Percentiles rank a stretch among this genome's conserved stretches.
phyloP scores from a whole-genome alignment of 805 yeast species.

The Maudiozyma serrabonitensis region DNA sequence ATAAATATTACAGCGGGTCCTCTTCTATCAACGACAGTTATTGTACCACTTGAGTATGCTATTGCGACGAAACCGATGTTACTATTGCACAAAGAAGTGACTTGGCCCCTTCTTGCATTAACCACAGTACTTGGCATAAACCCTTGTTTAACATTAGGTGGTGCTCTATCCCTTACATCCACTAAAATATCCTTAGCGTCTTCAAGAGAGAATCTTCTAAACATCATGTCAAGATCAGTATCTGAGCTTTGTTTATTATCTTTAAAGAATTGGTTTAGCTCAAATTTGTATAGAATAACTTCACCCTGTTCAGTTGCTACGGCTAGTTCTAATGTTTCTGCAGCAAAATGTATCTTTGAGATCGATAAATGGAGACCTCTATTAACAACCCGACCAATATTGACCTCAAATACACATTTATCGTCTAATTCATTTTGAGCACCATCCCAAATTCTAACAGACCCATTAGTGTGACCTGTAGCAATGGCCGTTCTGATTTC shows the following conservation, averaged over 20 bases:
- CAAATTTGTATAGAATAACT: conserved; percentile 65
- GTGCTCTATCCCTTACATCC: conserved; percentile 47
- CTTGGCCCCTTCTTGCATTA: conserved; percentile 37
- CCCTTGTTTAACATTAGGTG: conserved; percentile 43
- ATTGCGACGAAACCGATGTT: conserved; percentile 77
- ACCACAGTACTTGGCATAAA: conserved; percentile 47
- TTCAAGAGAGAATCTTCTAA: conserved; percentile 20
- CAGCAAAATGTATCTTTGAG: conserved; percentile 58
- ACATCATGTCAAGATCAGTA: conserved; percentile 14
- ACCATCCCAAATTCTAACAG: conserved; percentile 75
- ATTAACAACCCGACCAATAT: conserved; percentile 41
- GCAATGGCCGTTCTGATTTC: conserved; percentile 53
- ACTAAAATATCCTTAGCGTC: conserved; percentile 23
- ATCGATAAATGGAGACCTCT: conserved; percentile 40
- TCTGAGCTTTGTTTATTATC: conserved; percentile 18
- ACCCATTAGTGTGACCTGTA: conserved; percentile 82
- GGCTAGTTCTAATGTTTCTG: conserved; percentile 66
- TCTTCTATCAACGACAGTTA: conserved; percentile 68
- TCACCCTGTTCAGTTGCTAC: conserved; percentile 63
- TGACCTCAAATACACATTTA: conserved; percentile 48
- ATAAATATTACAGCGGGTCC: conserved; percentile 62
- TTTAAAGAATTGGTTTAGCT: conserved; percentile 38
- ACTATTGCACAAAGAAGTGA: conserved; percentile 57
- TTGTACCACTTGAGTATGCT: conserved; percentile 66
- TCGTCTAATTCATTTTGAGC: conserved; percentile 64